phyloP scores from a whole-genome alignment of 805 yeast genomes.

The Starmera quercuum region DNA sequence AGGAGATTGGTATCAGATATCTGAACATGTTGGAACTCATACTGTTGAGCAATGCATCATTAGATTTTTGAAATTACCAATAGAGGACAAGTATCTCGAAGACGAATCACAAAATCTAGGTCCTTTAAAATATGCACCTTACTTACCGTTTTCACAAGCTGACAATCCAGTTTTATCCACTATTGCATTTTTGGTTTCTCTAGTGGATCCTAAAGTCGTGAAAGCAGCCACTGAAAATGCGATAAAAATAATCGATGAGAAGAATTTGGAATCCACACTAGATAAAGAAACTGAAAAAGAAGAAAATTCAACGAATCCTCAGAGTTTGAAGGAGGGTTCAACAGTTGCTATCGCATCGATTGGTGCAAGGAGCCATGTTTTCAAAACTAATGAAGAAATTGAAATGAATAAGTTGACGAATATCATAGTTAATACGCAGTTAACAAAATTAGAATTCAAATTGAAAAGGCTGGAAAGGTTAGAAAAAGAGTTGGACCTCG shows the following conservation, averaged over 20 bases:
- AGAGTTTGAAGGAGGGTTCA: slow-evolving; percentile 47
- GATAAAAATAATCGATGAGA: slow-evolving; percentile 23
- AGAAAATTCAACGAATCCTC: slow-evolving; percentile 8
- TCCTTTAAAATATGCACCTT: slow-evolving; percentile 74
- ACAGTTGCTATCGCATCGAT: slow-evolving; percentile 65
- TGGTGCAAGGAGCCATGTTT: slow-evolving; percentile 73
- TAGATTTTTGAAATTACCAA: slow-evolving; percentile 71
- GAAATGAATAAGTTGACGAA: slow-evolving; percentile 57
- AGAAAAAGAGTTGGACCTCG: slow-evolving; percentile 60
- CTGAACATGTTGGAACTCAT: slow-evolving; percentile 58
- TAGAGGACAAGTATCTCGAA: slow-evolving; percentile 65
- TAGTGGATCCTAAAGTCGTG: slow-evolving; percentile 83
- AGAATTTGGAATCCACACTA: slow-evolving; percentile 11
- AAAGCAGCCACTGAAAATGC: slow-evolving; percentile 72
- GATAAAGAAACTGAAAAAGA: slow-evolving; percentile 14
- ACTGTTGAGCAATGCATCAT: slow-evolving; percentile 75
- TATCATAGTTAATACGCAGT: slow-evolving; percentile 51
- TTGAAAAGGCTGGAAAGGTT: slow-evolving; percentile 48
- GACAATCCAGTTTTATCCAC: slow-evolving; percentile 95
- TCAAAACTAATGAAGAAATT: slow-evolving; percentile 75
- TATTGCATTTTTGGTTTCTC: slow-evolving; percentile 76
- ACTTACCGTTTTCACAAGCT: slow-evolving; percentile 73
- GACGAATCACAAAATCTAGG: slow-evolving; percentile 38
- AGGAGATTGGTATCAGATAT: slow-evolving; percentile 75
- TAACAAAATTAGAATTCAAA: slow-evolving; percentile 60